Evolutionary conservation across 345 rosid genomes (phyloP), one percentile per base, ranked within the genome.

Genomic region (Salix koriyanagi): DNA sequence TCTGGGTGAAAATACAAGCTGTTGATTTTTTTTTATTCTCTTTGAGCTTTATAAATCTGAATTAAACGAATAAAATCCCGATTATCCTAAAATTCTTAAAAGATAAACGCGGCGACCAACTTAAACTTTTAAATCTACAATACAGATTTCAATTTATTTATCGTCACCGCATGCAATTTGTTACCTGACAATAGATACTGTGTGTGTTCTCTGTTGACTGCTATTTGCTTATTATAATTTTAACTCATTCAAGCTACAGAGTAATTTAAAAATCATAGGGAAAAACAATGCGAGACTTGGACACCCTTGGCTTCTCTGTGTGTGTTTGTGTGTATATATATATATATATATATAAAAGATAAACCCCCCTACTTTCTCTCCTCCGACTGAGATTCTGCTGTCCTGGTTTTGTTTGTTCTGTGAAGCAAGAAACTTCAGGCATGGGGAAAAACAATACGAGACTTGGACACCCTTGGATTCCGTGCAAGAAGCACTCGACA

Each of bases 401-500:
- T 66, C 81, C 80, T 80, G 82, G 80, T 78, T 81, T 82, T 70
- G 80, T 50, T 82, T 58, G 64, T 12, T 8, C 64, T 58, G 72
- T 73, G 85, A 79, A 81, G 39, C 68, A 70, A 67, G 77, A 80
- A 82, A 82, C 84, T 78, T 84, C 74, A 86, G 76, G 85, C 89
- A 81, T 73, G 1, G 37, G 37, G 37, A 36, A 36, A 36, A 36
- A 36, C 37, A 36, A 36, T 36, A 36, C 37, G 37, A 36, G 37
- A 36, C 37, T 36, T 4, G 37, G 37, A 36, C 37, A 36, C 37
- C 37, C 37, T 36, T 36, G 37, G 37, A 5, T 36, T 36, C 7
- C 34, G 58, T 37, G 30, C 58, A 50, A 44, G 67, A 39, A 46
- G 37, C 73, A 34, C 44, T 52, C 11, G 73, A 65, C 46, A 73